Conservation (phyloP, 768 basidiomycete genomes). For the Nidularia sp. region DNA sequence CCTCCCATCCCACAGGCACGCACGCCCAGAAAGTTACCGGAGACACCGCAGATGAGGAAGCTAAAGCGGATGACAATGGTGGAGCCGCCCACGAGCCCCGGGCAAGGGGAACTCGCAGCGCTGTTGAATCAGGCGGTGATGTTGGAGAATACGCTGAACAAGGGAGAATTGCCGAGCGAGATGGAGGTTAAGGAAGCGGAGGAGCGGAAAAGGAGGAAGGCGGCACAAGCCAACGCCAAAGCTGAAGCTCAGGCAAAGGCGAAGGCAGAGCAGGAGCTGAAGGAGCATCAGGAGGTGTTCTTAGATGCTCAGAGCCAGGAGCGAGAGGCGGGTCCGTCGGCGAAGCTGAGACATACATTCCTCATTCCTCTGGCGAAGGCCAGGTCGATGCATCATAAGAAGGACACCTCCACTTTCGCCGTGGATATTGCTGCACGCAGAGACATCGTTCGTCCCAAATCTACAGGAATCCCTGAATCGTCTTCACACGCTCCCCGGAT, state of each 20-base stretch:
- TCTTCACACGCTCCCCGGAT: not conserved
- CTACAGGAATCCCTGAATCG: conserved; percentile 8
- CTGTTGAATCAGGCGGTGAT: conserved; percentile 56
- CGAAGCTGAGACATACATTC: conserved; percentile 28
- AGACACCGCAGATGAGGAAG: conserved; percentile 22
- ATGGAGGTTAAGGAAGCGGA: conserved; percentile 18
- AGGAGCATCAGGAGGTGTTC: conserved; percentile 15
- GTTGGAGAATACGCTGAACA: conserved; percentile 49
- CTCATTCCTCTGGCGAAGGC: conserved; percentile 25
- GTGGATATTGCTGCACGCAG: not conserved
- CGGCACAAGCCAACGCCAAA: conserved; percentile 7
- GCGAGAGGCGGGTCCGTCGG: conserved; percentile 19
- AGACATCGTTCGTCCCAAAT: conserved; percentile 8
- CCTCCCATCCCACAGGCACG: conserved; percentile 14
- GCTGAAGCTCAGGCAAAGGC: conserved; percentile 10
- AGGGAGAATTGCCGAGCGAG: conserved; percentile 42
- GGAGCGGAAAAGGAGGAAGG: conserved; percentile 10
- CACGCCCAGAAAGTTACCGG: conserved; percentile 14
- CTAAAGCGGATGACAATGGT: conserved; percentile 23
- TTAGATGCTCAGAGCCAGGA: conserved; percentile 6
- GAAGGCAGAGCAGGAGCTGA: conserved; percentile 21
- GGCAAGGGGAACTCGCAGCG: conserved; percentile 45
- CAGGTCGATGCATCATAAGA: conserved; percentile 12
- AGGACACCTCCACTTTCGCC: conserved; percentile 15
- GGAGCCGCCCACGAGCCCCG: conserved; percentile 41